Evolutionary conservation across 805 yeast genomes (phyloP), one percentile per base, ranked within the genome.

Genomic region (Candida maesae): DNA sequence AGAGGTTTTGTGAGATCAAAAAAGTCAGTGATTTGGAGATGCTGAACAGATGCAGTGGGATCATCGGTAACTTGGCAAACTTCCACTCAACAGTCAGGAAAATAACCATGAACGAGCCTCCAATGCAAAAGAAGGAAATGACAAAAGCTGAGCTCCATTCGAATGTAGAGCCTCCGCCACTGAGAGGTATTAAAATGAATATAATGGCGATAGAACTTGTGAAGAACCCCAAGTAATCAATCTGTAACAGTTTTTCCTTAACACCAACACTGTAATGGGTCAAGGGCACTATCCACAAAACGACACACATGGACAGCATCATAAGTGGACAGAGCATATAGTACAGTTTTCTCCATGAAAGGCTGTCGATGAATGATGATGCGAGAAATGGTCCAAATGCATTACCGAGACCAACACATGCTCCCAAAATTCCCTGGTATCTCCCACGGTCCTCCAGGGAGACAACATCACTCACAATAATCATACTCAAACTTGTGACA

Each of bases 111-210:
- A 67, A 60, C 0, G 58, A 38, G 1, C 65, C 71, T 18, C 81
- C 80, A 28, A 74, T 45, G 3, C 61, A 55, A 29, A 76, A 55
- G 59, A 72, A 58, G 6, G 61, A 38, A 12, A 76, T 69, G 12
- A 67, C 66, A 15, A 62, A 42, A 2, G 70, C 58, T 12, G 71
- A 72, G 50, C 68, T 51, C 89, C 89, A 83, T 0, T 64, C 56
- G 53, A 69, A 79, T 10, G 72, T 62, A 10, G 73, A 63, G 3
- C 87, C 87, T 25, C 87, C 88, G 14, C 81, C 80, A 47, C 72
- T 70, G 17, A 78, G 55, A 2, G 82, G 81, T 13, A 79, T 66
- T 63, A 16, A 61, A 4, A 80, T 44, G 4, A 79, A 56, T 0
- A 77, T 72, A 20, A 70, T 64, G 0, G 74, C 71, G 2, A 74